Evolutionary conservation across 768 basidiomycete species (phyloP).

Genomic region (Saitozyma podzolica): DNA sequence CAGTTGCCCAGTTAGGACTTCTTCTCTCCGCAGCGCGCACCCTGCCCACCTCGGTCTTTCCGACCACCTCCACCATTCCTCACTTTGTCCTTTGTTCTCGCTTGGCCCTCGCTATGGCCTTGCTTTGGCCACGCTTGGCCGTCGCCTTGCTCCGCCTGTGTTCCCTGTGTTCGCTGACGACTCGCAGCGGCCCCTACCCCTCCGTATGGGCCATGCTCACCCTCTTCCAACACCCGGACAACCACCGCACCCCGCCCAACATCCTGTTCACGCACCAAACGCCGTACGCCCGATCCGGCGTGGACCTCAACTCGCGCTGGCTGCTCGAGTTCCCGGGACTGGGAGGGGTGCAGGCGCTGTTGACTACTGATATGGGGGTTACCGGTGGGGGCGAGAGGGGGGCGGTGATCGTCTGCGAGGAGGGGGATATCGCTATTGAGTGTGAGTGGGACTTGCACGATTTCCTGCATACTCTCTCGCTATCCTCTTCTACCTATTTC

Average conservation of each 20-base stretch:
- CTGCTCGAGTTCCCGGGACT: constrained; percentile 64
- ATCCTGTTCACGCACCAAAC: constrained; percentile 69
- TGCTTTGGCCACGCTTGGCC: too few species aligned
- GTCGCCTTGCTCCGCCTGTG: too few species aligned
- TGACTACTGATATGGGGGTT: constrained; percentile 33
- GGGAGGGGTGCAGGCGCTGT: constrained; percentile 59
- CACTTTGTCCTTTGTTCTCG: background rate
- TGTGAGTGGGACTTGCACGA: constrained; percentile 27
- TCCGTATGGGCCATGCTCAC: constrained; percentile 68
- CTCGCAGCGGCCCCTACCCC: constrained; percentile 24
- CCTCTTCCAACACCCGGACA: constrained; percentile 78
- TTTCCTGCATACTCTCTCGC: background rate
- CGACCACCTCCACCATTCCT: background rate
- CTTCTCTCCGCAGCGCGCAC: too few species aligned
- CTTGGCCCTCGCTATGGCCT: background rate
- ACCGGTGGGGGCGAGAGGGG: constrained; percentile 25
- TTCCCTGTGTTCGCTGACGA: background rate
- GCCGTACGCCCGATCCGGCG: constrained; percentile 71
- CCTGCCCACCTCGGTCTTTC: background rate
- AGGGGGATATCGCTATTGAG: constrained; percentile 66
- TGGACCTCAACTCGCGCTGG: constrained; percentile 76
- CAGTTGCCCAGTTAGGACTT: too few species aligned
- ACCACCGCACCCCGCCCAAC: constrained; percentile 59
- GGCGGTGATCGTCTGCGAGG: constrained; percentile 69
- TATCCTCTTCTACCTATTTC: background rate